Evolutionary conservation across 352 stramenopile species (phyloP).

Genomic region (Halophytophthora batemanensis): DNA sequence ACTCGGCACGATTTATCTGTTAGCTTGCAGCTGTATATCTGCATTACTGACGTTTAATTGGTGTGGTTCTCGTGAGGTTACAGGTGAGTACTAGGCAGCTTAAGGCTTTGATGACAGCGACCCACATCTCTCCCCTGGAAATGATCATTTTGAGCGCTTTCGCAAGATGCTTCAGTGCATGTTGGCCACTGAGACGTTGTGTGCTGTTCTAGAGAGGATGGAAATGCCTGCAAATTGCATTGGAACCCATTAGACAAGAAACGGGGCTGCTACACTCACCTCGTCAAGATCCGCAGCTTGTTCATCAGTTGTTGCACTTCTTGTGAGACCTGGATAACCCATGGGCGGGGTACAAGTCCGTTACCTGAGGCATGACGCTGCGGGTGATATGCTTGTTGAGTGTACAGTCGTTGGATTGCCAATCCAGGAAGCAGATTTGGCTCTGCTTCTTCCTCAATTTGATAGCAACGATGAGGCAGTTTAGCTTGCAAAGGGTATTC

Average conservation of each 20-base stretch:
- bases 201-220: slow-evolving; percentile 4
- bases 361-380: slow-evolving; percentile 5
- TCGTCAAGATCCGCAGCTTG: slow-evolving; percentile 11
- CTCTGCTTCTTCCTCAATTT: slow-evolving; percentile 8
- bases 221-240: slow-evolving; percentile 11
- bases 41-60: not conserved
- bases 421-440: slow-evolving; percentile 2
- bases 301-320: not conserved
- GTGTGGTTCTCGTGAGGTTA: not conserved
- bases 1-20: slow-evolving; percentile 26
- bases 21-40: too few species aligned
- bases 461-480: not conserved
- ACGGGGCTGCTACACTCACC: slow-evolving; percentile 10
- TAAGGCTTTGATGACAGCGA: slow-evolving; percentile 5
- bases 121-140: slow-evolving; percentile 13
- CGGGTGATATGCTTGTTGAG: slow-evolving; percentile 10
- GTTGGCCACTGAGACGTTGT: not conserved
- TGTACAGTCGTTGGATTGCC: slow-evolving; percentile 6
- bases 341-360: not conserved
- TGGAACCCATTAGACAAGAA: slow-evolving; percentile 16
- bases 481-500: not conserved
- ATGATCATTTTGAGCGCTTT: slow-evolving; percentile 21
- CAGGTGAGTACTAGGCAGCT: slow-evolving; percentile 10
- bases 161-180: slow-evolving; percentile 6
- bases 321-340: slow-evolving; percentile 1